A percentile compares a stretch with the other conserved stretches of the same genome.
phyloP scores from a whole-genome alignment of 2,329 filamentous ascomycete genomes.

The Fusarium domesticum region DNA sequence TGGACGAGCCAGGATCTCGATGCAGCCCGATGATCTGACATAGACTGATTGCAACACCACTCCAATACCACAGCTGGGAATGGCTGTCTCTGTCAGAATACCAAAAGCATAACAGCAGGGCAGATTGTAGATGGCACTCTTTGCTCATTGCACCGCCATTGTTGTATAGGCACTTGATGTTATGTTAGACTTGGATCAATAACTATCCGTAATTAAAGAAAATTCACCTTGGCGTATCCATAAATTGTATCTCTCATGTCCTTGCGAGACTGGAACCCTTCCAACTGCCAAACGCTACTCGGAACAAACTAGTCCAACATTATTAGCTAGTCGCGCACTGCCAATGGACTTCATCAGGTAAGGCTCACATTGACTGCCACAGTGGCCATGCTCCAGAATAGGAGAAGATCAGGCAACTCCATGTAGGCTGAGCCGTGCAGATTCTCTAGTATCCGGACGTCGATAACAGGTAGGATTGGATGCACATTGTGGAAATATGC shows the following conservation, averaged over 20 bases:
- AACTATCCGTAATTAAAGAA: no score
- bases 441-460: neutral
- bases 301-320: neutral
- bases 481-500: neutral
- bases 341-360: no score
- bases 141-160: neutral
- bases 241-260: neutral
- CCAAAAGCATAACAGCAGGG: neutral
- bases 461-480: neutral
- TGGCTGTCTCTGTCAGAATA: neutral
- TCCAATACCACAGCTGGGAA: neutral
- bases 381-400: neutral
- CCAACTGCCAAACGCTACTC: neutral
- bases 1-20: neutral
- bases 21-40: neutral
- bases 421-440: neutral
- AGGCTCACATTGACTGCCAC: neutral
- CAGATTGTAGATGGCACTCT: neutral
- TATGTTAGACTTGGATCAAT: neutral
- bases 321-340: no score
- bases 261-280: neutral
- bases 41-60: neutral
- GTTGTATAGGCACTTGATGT: neutral
- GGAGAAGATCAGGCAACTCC: neutral
- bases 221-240: neutral